A percentile compares a stretch with the other conserved stretches of the same genome.
Evolutionary conservation across 192 early-diverging fungal species (phyloP).

Genomic region (Radiomyces spectabilis): DNA sequence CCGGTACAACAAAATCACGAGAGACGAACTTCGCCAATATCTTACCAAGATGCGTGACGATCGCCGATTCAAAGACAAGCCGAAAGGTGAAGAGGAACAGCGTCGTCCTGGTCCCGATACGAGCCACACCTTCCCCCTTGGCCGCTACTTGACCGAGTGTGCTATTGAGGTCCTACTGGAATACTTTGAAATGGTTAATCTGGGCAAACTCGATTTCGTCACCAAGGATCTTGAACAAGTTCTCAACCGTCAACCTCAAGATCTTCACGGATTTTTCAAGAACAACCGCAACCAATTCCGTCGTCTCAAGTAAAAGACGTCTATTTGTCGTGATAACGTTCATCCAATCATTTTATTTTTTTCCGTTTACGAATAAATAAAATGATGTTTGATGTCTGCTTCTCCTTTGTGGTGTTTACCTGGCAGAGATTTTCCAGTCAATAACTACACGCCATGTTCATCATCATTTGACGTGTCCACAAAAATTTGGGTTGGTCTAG

Average conservation of each 20-base stretch:
- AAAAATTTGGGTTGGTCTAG: too few species aligned
- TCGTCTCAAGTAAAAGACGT: background rate
- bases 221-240: background rate
- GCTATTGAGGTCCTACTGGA: background rate
- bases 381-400: too few species aligned
- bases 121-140: background rate
- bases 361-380: background rate
- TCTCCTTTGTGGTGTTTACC: too few species aligned
- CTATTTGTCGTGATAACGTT: background rate
- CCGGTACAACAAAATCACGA: background rate
- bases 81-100: background rate
- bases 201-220: background rate
- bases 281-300: conserved; percentile 5
- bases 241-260: background rate
- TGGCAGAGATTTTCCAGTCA: too few species aligned
- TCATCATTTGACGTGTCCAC: too few species aligned
- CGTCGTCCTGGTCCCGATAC: background rate
- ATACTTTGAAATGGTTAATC: background rate
- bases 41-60: background rate
- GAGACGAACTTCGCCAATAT: background rate
- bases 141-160: background rate
- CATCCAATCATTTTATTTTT: background rate
- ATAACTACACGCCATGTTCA: too few species aligned
- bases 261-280: background rate
- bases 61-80: conserved; percentile 4